Percentiles rank a stretch among this genome's conserved stretches.
These are phyloP conservation scores for Mycena floridula DNA, from an alignment of 768 basidiomycete species.

Conservation along the genomic window DNA sequence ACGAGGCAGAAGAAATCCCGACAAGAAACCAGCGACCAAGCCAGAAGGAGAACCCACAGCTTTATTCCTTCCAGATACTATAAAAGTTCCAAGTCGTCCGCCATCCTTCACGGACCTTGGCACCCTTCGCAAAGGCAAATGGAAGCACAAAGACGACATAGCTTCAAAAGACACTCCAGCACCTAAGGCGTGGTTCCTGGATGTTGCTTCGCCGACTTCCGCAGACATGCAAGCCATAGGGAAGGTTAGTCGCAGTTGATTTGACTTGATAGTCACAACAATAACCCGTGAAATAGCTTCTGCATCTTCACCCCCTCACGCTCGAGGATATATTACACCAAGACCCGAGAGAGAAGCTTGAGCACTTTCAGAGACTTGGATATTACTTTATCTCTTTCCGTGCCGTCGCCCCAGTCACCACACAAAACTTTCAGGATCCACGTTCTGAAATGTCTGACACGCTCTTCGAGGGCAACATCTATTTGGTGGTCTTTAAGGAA, in stretches of 20 bases:
- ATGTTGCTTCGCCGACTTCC: conserved; percentile 82
- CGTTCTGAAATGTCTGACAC: too few species aligned
- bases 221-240: conserved; percentile 83
- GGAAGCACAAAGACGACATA: conserved; percentile 32
- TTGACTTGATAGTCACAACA: conserved; percentile 10
- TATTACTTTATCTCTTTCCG: conserved; percentile 91
- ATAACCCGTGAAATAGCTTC: conserved; percentile 37
- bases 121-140: conserved; percentile 31
- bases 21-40: conserved; percentile 11
- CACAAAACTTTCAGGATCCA: too few species aligned
- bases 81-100: conserved; percentile 18
- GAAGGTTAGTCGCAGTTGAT: too few species aligned
- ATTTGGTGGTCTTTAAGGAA: conserved; percentile 82
- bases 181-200: conserved; percentile 81
- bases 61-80: conserved; percentile 26
- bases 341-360: conserved; percentile 89
- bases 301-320: conserved; percentile 88
- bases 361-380: conserved; percentile 79
- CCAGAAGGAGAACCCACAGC: conserved; percentile 3
- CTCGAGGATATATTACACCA: conserved; percentile 90
- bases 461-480: conserved; percentile 84
- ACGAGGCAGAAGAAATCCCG: conserved; percentile 25
- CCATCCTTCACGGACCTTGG: conserved; percentile 23
- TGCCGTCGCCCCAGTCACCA: conserved; percentile 77
- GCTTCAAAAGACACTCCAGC: conserved; percentile 3